Evolutionary conservation across 108 stramenopile genomes (phyloP).

Genomic region (Ochromonas danica): DNA sequence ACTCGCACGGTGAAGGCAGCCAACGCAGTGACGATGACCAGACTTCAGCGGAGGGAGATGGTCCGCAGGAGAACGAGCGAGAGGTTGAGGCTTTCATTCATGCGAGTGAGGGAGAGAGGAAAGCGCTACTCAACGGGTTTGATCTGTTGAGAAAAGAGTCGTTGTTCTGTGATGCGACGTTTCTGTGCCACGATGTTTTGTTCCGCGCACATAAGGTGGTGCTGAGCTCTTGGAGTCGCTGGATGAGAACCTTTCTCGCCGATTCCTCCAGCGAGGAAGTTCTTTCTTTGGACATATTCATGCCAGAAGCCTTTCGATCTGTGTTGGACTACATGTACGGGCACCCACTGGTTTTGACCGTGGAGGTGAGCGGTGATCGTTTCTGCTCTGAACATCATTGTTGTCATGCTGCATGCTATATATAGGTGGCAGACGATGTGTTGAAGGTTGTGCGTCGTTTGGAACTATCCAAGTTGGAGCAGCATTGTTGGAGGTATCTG

Average conservation of each 20-base stretch:
- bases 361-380: background rate
- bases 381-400: background rate
- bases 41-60: too few relatives aligned
- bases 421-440: background rate
- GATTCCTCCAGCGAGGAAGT: background rate
- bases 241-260: background rate
- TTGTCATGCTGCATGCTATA: background rate
- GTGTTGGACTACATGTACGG: conserved; percentile 26
- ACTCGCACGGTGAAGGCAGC: too few relatives aligned
- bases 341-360: background rate
- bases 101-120: background rate
- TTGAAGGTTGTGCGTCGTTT: background rate
- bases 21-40: too few relatives aligned
- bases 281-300: conserved; percentile 1
- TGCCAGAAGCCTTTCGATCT: background rate
- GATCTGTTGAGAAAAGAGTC: background rate
- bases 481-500: background rate
- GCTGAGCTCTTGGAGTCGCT: conserved; percentile 3
- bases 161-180: background rate
- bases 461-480: background rate
- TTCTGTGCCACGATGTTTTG: background rate
- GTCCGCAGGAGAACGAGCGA: too few relatives aligned
- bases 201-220: background rate
- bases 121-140: background rate
- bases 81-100: background rate